Evolutionary conservation across 805 yeast species (phyloP), one percentile per base, ranked within the genome.

Genomic region (Zygotorulaspora florentina): DNA sequence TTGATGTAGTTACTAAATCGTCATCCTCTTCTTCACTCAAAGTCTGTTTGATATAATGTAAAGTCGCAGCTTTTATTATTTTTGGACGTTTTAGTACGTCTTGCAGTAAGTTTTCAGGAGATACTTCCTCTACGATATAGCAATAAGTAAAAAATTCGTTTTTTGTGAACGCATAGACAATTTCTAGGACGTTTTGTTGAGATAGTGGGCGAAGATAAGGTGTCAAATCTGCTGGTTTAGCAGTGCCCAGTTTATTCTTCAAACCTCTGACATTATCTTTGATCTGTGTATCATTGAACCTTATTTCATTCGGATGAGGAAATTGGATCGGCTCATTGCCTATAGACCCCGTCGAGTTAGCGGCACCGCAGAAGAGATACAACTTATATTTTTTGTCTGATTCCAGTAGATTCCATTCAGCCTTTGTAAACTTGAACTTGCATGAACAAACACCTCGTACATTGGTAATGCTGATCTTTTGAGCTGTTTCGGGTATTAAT

Each of bases 201-300:
- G 66, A 66, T 13, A 62, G 50, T 1, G 58, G 52, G 18, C 46
- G 52, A n/a, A 77, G 39, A 35, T 69, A 68, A 2, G 71, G 71
- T 0, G 96, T 85, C 35, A 91, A 54, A 61, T 90, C 85, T 0
- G 87, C 89, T 0, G 97, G 96, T 49, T 79, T 76, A 1, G 89
- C 83, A 0, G 96, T 82, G 0, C 96, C 96, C 0, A 77, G 76
- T 47, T 75, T 77, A 39, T 83, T 84, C 58, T 87, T 87, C 26
- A 89, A 67, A 0, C 97, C 97, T 45, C 81, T 77, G 1, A 81
- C 76, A 48, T 79, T 79, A 30, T 74, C 81, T 34, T 73, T 74
- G 1, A 83, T 59, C 12, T 61, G 65, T 2, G 52, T 49, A 4
- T 72, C 73, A 58, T 91, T 87, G 33, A 85, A 72, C 34, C 71